Evolutionary conservation across 371 early-diverging fungal species (phyloP).

Genomic region (Dentiscutata heterogama): DNA sequence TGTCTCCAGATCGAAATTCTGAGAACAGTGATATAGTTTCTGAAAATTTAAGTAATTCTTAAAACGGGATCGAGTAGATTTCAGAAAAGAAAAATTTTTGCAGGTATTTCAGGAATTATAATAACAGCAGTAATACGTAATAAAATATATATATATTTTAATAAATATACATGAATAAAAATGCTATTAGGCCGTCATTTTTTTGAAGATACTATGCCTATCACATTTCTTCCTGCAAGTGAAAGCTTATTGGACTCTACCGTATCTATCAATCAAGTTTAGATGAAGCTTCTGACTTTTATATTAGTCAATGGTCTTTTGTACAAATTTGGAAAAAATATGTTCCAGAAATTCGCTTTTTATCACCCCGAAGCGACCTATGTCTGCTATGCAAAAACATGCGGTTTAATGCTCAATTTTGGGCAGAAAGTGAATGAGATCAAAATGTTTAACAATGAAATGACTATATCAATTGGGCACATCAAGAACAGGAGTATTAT

Average conservation of each 20-base stretch:
- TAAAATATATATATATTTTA: conserved; percentile 2
- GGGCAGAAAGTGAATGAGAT: background rate
- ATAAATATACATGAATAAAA: background rate
- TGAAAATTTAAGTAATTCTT: too few species aligned
- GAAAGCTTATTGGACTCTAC: background rate
- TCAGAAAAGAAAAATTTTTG: too few species aligned
- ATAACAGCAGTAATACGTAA: too few species aligned
- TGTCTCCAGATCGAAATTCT: too few species aligned
- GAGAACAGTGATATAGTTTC: too few species aligned
- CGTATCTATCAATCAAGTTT: too few species aligned
- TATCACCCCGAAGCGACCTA: background rate
- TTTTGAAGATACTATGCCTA: background rate
- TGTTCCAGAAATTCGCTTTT: background rate
- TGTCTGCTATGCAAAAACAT: background rate
- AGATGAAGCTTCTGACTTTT: too few species aligned
- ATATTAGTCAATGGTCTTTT: background rate
- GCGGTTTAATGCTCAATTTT: background rate
- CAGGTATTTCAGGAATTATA: background rate
- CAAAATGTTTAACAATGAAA: background rate
- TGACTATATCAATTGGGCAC: background rate
- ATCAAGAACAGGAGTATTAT: background rate
- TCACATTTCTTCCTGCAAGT: background rate
- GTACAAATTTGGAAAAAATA: background rate
- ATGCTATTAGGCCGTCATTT: background rate
- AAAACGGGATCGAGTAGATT: too few species aligned